Base-by-base conservation (phyloP, 2,329 filamentous ascomycete species). In the Fusarium solani-melongenae region DNA sequence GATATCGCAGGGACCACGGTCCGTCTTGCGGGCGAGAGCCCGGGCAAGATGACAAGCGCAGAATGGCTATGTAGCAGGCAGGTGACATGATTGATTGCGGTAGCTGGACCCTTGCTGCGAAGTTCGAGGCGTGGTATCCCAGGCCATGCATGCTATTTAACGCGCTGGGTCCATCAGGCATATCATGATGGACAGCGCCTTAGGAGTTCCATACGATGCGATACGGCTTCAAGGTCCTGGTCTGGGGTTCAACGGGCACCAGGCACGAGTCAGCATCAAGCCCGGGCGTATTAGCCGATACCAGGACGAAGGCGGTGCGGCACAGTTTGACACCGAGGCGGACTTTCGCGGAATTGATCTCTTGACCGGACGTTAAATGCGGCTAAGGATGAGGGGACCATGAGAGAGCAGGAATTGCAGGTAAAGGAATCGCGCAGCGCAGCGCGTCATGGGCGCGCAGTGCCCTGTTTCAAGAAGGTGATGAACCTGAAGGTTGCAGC, bases 61-160 rank as follows among this genome's bases (percentile, higher is more conserved):
- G 38, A 39, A 41, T 59, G 56, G 53, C n/a, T 36, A 57, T 31
- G 24, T 51, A 27, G 27, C n/a, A 31, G n/a, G 51, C 29, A 44
- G 56, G 17, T 27, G 34, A 69, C 24, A 56, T 53, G n/a, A 31
- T 38, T 51, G 58, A 53, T 58, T 58, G 34, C 38, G 34, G 49
- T 38, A 55, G 38, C 57, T 49, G 39, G n/a, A n/a, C 61, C 34
- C 24, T 12, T 39, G 41, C 15, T 60, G 61, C n/a, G 15, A 63
- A 55, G 49, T 22, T 46, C 36, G 56, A 51, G 60, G 33, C 39
- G 36, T 46, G 59, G 60, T 58, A 55, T 59, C 58, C 38, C 22
- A 31, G 51, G 55, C 62, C 59, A 73, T 73, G 70, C 70, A 73
- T 36, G 67, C 71, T 59, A 71, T 68, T 64, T 62, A 73, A 64